Evolutionary conservation across 2,329 filamentous ascomycete species (phyloP).

Genomic region (Daldinia eschscholtzii): DNA sequence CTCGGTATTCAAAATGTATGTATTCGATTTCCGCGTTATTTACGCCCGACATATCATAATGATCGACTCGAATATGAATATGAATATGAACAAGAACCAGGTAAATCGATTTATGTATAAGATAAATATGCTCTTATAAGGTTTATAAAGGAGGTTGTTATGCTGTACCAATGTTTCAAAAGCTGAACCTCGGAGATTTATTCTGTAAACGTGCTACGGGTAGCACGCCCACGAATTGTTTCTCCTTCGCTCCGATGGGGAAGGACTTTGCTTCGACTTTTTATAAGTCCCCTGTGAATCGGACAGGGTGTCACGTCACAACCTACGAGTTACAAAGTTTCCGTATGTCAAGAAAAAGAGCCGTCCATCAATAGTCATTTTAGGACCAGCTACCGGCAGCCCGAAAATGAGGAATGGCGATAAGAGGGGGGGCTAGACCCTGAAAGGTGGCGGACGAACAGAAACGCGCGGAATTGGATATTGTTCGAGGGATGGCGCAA

Average conservation of each 20-base stretch:
- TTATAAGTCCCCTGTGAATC: not conserved
- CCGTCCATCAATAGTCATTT: not conserved
- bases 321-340: conserved; percentile 5
- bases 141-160: not conserved
- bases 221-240: conserved; percentile 27
- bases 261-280: not conserved
- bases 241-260: conserved; percentile 1
- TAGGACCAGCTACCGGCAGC: conserved; percentile 12
- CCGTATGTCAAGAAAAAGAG: not conserved
- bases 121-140: not conserved
- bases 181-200: conserved; percentile 42
- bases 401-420: conserved; percentile 14
- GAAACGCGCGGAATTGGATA: conserved; percentile 32
- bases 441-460: conserved; percentile 15
- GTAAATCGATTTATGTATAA: not conserved
- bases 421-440: conserved; percentile 26
- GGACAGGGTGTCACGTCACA: conserved; percentile 5
- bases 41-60: not conserved
- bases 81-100: not conserved
- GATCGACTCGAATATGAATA: not conserved
- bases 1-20: not conserved
- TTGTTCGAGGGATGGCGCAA: conserved; percentile 33
- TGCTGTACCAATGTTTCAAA: conserved; percentile 27
- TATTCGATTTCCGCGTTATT: not conserved
- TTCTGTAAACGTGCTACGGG: conserved; percentile 29